Percentiles rank a stretch among this genome's conserved stretches.
These are phyloP conservation scores for Xylaria curta DNA, from an alignment of 495 filamentous ascomycete genomes.

Conservation along the genomic window DNA sequence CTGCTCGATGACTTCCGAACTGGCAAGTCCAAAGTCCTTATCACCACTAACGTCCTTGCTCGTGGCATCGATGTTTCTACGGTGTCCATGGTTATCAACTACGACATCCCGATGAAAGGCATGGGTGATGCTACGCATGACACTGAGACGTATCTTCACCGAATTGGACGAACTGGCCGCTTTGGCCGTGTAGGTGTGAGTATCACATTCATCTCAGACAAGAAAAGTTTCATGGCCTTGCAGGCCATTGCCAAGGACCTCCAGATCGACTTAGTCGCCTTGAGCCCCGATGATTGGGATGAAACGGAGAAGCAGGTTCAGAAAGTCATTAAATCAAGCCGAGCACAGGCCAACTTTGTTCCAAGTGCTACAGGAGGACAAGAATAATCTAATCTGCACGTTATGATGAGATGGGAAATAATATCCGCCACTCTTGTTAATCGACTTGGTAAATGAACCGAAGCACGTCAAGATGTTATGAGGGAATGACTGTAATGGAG, in stretches of 20 bases:
- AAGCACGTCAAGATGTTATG: conserved; percentile 13
- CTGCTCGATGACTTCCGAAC: conserved; percentile 88
- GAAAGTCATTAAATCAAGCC: conserved; percentile 79
- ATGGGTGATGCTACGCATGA: conserved; percentile 65
- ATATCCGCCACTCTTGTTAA: background rate
- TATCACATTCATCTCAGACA: conserved; percentile 87
- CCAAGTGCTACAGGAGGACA: conserved; percentile 40
- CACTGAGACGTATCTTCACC: conserved; percentile 94
- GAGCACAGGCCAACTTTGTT: conserved; percentile 68
- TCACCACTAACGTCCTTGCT: conserved; percentile 96
- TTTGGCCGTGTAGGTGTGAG: conserved; percentile 97
- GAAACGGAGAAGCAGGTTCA: conserved; percentile 81
- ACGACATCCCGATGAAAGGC: conserved; percentile 73
- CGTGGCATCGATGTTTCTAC: conserved; percentile 97
- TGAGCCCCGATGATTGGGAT: conserved; percentile 78
- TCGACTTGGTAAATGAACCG: background rate
- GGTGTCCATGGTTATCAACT: conserved; percentile 98
- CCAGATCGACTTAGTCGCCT: conserved; percentile 57
- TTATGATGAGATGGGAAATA: background rate
- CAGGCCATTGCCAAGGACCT: conserved; percentile 77
- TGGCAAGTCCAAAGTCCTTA: conserved; percentile 92
- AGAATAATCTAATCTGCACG: background rate
- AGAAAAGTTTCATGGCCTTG: conserved; percentile 75
- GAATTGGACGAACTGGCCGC: conserved; percentile 95
- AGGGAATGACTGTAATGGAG: conserved; percentile 27